These are phyloP conservation scores for Dictyostelium firmibasis DNA, from an alignment of 78 protist genomes.

Conservation along the genomic window DNA sequence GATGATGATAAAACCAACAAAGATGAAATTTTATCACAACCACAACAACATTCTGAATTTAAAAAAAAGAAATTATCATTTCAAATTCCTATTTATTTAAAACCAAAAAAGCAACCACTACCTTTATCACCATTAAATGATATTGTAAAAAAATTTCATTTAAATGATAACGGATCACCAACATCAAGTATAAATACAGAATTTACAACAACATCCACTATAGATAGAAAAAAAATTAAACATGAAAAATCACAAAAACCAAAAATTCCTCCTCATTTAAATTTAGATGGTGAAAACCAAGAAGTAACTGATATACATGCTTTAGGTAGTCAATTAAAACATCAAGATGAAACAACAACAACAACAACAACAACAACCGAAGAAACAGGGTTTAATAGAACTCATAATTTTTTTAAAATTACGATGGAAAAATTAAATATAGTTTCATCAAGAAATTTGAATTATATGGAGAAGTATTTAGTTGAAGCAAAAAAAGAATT, in stretches of 20 bases:
- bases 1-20: no score
- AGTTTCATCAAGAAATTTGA: not conserved
- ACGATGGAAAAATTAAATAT: not conserved
- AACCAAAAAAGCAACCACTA: not conserved
- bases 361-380: not conserved
- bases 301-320: not conserved
- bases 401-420: not conserved
- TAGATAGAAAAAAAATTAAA: not conserved
- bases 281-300: not conserved
- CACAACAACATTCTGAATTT: not conserved
- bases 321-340: not conserved
- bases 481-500: slow-evolving; percentile 7
- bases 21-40: not conserved
- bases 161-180: not conserved
- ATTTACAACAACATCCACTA: slow-evolving; percentile 3
- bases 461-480: not conserved
- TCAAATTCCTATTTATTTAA: not conserved
- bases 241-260: not conserved
- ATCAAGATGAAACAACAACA: not conserved
- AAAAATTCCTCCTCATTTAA: not conserved
- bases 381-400: not conserved
- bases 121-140: not conserved
- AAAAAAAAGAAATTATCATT: not conserved
- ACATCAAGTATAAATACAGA: not conserved
- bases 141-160: not conserved